These are phyloP conservation scores for Excoecaria cochinchinensis DNA, from an alignment of 345 rosid species.

Conservation along the genomic window DNA sequence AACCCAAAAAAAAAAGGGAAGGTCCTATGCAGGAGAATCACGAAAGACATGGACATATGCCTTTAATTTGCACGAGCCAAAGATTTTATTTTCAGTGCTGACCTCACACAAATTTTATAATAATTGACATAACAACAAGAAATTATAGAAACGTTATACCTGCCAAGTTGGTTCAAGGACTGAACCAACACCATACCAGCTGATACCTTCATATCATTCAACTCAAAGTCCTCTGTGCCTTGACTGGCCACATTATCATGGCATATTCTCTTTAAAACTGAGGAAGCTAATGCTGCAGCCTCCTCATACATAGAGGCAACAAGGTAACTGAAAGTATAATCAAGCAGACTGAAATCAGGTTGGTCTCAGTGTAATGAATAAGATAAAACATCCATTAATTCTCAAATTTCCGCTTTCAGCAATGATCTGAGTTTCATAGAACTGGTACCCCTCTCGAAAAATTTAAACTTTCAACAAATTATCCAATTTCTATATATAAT, in stretches of 20 bases:
- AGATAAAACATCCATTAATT: not conserved
- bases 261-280: constrained; percentile 39
- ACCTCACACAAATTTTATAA: not conserved
- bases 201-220: constrained; percentile 54
- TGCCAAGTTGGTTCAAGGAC: constrained; percentile 61
- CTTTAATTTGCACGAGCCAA: not conserved
- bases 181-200: constrained; percentile 84
- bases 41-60: not conserved
- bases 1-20: not conserved
- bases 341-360: not conserved
- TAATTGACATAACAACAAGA: not conserved
- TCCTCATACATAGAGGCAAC: constrained; percentile 78
- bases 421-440: not conserved
- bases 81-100: not conserved
- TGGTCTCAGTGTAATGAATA: no score
- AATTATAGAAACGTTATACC: constrained; percentile 28
- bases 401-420: not conserved
- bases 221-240: constrained; percentile 28
- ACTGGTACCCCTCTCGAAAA: not conserved
- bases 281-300: constrained; percentile 61
- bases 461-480: not conserved
- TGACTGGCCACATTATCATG: constrained; percentile 10
- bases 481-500: not conserved
- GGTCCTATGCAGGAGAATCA: not conserved
- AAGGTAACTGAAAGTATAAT: constrained; percentile 49